phyloP scores from a whole-genome alignment of 495 filamentous ascomycete species.

The Neurospora tetrasperma region DNA sequence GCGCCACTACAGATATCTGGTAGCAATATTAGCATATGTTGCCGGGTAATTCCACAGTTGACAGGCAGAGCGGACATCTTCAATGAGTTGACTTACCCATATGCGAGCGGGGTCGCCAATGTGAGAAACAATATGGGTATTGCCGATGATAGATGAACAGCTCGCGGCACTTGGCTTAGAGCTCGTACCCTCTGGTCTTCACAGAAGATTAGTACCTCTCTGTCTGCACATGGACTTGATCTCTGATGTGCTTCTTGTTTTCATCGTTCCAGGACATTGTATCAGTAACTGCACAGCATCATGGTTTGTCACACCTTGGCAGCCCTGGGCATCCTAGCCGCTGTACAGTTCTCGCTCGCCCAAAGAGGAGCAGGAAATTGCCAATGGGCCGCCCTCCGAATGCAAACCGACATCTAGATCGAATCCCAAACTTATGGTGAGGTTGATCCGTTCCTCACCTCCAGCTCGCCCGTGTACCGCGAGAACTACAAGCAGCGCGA shows the following conservation, averaged over 20 bases:
- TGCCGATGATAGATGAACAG: background rate
- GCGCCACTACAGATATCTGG: too few species aligned
- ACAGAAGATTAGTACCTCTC: background rate
- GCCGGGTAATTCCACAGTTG: background rate
- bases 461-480: slow-evolving; percentile 5
- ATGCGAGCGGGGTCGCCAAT: background rate
- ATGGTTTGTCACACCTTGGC: background rate
- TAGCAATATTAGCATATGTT: background rate
- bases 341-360: background rate
- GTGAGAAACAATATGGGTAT: background rate
- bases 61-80: background rate
- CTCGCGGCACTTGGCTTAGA: background rate
- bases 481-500: slow-evolving; percentile 34
- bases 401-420: background rate
- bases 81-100: background rate
- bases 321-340: background rate
- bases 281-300: background rate
- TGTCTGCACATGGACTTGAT: background rate
- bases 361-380: background rate
- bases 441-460: background rate
- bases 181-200: background rate
- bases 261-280: background rate
- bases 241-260: background rate
- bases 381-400: background rate
- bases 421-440: background rate